A percentile compares a stretch with the other conserved stretches of the same genome.
phyloP scores from a whole-genome alignment of 78 protist species.

The Speleostelium caveatum region DNA sequence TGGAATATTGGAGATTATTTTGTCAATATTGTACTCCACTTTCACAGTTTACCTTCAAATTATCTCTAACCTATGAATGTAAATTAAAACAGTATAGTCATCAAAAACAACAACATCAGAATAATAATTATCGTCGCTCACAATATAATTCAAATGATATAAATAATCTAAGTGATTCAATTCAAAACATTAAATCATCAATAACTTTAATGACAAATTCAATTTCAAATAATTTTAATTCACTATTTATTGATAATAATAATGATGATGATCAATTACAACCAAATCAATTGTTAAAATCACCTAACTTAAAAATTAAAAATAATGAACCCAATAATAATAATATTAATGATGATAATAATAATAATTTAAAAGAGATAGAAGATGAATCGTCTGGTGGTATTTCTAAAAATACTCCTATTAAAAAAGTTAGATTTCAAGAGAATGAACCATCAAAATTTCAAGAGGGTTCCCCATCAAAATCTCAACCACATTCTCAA shows the following conservation, averaged over 20 bases:
- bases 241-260: not conserved
- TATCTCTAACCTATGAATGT: conserved; percentile 58
- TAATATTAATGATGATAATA: not conserved
- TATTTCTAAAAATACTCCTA: not conserved
- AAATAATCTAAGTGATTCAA: not conserved
- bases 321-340: not conserved
- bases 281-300: not conserved
- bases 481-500: not conserved
- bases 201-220: not conserved
- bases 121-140: not conserved
- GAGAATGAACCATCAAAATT: not conserved
- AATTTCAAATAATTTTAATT: no score
- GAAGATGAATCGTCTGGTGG: not conserved
- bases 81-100: no score
- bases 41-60: conserved; percentile 24
- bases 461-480: not conserved
- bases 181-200: not conserved
- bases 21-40: conserved; percentile 61
- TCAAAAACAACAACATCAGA: not conserved
- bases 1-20: conserved; percentile 31
- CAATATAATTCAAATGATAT: not conserved
- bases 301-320: not conserved
- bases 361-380: no score
- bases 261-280: not conserved
- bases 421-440: no score